These are phyloP conservation scores for Tricharina praecox DNA, from an alignment of 495 filamentous ascomycete species.

Conservation along the genomic window DNA sequence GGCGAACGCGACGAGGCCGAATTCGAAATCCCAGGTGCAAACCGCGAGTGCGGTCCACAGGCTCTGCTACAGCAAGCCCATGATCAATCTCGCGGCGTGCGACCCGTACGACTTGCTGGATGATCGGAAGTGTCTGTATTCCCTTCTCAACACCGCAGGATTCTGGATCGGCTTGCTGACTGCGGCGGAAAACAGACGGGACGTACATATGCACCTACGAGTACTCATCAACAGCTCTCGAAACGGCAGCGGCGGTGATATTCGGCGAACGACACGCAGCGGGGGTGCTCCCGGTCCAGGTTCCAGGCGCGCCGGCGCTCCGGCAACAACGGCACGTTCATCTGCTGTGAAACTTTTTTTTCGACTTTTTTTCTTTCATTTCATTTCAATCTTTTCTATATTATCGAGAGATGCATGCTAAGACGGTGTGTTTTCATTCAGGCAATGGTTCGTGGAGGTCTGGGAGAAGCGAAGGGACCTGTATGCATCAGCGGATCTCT, in stretches of 20 bases:
- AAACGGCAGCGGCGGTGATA: constrained; percentile 37
- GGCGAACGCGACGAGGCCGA: constrained; percentile 20
- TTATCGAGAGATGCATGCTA: background rate
- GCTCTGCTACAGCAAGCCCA: constrained; percentile 24
- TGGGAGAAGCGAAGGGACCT: constrained; percentile 29
- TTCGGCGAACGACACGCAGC: constrained; percentile 32
- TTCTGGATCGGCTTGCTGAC: background rate
- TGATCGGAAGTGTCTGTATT: constrained; percentile 24
- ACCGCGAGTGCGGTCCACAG: constrained; percentile 24
- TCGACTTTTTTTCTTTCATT: background rate
- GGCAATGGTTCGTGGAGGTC: constrained; percentile 27
- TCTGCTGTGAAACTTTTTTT: background rate
- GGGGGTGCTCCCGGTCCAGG: constrained; percentile 23
- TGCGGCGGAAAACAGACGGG: constrained; percentile 23
- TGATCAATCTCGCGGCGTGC: constrained; percentile 26
- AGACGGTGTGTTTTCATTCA: background rate
- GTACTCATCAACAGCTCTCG: constrained; percentile 36
- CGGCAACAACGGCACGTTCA: constrained; percentile 21
- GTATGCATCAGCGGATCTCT: constrained; percentile 28
- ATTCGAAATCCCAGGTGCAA: constrained; percentile 19
- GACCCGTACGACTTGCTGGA: constrained; percentile 27
- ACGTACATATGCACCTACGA: constrained; percentile 31
- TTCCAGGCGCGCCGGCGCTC: constrained; percentile 22
- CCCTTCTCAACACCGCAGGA: no score
- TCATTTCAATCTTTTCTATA: background rate